A percentile compares a stretch with the other conserved stretches of the same genome.
phyloP scores from a whole-genome alignment of 192 early-diverging fungal species.

The Coemansia javaensis region DNA sequence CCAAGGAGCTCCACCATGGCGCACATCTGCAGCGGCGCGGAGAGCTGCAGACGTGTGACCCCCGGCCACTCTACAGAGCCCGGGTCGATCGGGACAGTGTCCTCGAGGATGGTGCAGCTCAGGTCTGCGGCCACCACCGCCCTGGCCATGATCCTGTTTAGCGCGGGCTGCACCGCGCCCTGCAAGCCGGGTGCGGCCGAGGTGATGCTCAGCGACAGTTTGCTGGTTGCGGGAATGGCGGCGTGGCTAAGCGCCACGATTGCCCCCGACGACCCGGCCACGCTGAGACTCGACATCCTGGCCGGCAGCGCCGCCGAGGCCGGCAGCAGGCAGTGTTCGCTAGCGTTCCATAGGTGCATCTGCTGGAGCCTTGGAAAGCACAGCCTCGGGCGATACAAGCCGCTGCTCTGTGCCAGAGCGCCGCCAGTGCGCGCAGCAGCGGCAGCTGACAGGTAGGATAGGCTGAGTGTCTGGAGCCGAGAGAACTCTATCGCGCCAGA shows the following conservation, averaged over 20 bases:
- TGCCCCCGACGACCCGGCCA: slow-evolving; percentile 2
- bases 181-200: neutral
- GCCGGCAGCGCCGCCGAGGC: neutral
- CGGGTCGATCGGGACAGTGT: slow-evolving; percentile 2
- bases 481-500: neutral
- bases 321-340: neutral
- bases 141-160: slow-evolving; percentile 4
- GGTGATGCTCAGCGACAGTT: neutral
- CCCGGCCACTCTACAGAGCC: neutral
- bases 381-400: neutral
- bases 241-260: neutral
- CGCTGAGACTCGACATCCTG: slow-evolving; percentile 1
- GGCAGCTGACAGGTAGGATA: neutral
- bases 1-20: neutral
- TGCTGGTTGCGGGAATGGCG: neutral
- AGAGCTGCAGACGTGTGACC: slow-evolving; percentile 3
- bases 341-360: slow-evolving; percentile 1
- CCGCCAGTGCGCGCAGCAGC: no score
- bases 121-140: neutral
- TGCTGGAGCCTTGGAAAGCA: slow-evolving; percentile 3
- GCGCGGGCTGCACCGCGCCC: neutral
- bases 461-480: neutral
- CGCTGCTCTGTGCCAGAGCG: no score
- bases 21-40: neutral
- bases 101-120: neutral